Evolutionary conservation across 768 basidiomycete species (phyloP).

Genomic region (Hygrocybe punicea): DNA sequence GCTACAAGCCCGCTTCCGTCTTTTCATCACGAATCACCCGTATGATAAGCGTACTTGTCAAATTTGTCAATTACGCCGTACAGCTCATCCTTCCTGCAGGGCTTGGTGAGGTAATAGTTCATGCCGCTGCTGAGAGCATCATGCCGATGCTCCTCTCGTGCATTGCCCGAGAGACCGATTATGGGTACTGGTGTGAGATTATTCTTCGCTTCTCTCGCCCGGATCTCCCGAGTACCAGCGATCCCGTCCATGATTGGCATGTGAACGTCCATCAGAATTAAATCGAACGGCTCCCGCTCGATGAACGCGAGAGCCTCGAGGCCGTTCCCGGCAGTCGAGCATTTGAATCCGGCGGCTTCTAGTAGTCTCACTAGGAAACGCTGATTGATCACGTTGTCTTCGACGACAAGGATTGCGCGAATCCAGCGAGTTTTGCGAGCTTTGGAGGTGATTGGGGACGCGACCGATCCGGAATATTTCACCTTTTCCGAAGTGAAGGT

Average conservation of each 20-base stretch:
- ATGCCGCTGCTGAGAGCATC: constrained; percentile 4
- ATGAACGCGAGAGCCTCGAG: constrained; percentile 1
- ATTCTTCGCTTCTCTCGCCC: not conserved
- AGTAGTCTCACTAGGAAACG: constrained; percentile 2
- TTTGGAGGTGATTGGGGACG: not conserved
- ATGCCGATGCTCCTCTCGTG: constrained; percentile 6
- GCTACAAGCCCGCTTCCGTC: not conserved
- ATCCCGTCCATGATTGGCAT: constrained; percentile 10
- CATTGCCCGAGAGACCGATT: constrained; percentile 7
- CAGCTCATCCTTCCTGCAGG: constrained; percentile 7
- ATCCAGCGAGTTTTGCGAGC: not conserved
- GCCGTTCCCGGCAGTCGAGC: constrained; percentile 5
- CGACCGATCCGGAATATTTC: not conserved
- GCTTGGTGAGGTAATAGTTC: constrained; percentile 7
- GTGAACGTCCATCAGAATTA: constrained; percentile 9
- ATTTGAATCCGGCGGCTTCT: constrained; percentile 1
- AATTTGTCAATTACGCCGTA: constrained; percentile 5
- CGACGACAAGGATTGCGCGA: constrained; percentile 2
- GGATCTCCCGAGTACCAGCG: constrained; percentile 6
- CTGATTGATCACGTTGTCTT: constrained; percentile 8
- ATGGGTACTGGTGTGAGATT: not conserved
- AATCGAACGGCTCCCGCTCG: constrained; percentile 3
- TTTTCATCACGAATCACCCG: too few species aligned
- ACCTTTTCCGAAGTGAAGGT: not conserved
- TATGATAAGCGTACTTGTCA: not conserved